Evolutionary conservation across 352 stramenopile species (phyloP), one percentile per base, ranked within the genome.

Genomic region (Phytophthora citricola): DNA sequence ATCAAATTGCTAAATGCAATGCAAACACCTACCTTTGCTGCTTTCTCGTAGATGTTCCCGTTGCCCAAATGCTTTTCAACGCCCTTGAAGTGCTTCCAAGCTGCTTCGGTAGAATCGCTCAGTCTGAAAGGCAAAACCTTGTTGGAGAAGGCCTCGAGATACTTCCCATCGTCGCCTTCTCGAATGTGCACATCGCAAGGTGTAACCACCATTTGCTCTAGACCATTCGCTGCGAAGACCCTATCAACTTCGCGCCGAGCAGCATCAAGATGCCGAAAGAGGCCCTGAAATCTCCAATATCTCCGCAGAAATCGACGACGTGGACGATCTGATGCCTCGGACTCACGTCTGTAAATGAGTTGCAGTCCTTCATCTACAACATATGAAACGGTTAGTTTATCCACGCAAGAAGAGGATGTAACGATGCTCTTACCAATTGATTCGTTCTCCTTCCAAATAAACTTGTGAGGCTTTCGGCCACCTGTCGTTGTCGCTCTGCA

Each of bases 71-170:
- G 72, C 20, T 72, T 58, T 3, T 66, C 43, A 0, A 68, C 26
- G 1, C 66, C 63, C 24, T 64, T 68, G 53, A 74, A 73, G 39
- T 79, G 56, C n/a, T 60, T 39, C 71, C 71, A 79, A 8, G 69
- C 54, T 34, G 31, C 31, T 34, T 34, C 31, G 31, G 31, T 34
- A 34, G 31, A 34, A 34, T 34, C 31, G 11, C 46, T 65, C 43
- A 76, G 45, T 17, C 56, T 65, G 52, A 79, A 79, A n/a, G 67
- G 58, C 34, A 79, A 41, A 34, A 71, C 22, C 32, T 72, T 76
- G 50, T 60, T 76, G 10, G 50, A 63, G 27, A 74, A 68, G 39
- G 75, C 48, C 48, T 72, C 57, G 27, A 72, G 52, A 31, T 63
- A 55, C 7, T 63, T 67, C n/a, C 64, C 64, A 49, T 63, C 54